Evolutionary conservation across 2,329 filamentous ascomycete species (phyloP), one percentile per base, ranked within the genome.

Genomic region (Botrytis tulipae): DNA sequence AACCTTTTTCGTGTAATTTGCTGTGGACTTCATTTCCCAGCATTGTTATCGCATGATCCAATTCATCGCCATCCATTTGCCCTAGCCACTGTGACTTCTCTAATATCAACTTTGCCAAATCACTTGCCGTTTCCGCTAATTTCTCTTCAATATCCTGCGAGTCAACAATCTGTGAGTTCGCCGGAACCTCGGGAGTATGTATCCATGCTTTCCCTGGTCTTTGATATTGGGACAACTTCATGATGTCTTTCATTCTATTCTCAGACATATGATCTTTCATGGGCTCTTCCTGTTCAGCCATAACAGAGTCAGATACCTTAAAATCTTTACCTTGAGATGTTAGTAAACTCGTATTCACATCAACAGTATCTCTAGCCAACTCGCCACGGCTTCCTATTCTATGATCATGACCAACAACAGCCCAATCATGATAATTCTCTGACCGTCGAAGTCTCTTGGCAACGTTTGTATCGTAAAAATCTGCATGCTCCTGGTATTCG

Each of bases 61-160:
- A 48, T 40, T 29, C 48, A 57, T 29, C 22, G 6, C 35, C 46
- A 6, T 40, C 10, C 35, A 57, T 37, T 42, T 40, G 16, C 40
- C n/a, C 48, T n/a, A 69, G n/a, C 46, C 35, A 69, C 4, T 25
- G 8, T 7, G 42, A 71, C 32, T 42, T 46, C 9, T 35, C 35
- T n/a, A 51, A n/a, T n/a, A 51, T 14, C 5, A 32, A 8, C 6
- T 37, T 32, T 14, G 32, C 68, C 14, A 71, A n/a, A n/a, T 22
- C n/a, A 18, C 22, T 20, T 9, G 68, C 57, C 20, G 42, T 14
- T 20, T 62, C 57, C 5, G 14, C 61, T 6, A 71, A 20, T 37
- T 61, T 62, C 22, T 71, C 40, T 62, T 71, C 32, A 29, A 61
- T 71, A 40, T 62, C 57, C 12, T 37, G 37, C 14, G 54, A 42